Evolutionary conservation across 306 rosid genomes (phyloP), one percentile per base, ranked within the genome.

Genomic region (Aeschynomene evenia): DNA sequence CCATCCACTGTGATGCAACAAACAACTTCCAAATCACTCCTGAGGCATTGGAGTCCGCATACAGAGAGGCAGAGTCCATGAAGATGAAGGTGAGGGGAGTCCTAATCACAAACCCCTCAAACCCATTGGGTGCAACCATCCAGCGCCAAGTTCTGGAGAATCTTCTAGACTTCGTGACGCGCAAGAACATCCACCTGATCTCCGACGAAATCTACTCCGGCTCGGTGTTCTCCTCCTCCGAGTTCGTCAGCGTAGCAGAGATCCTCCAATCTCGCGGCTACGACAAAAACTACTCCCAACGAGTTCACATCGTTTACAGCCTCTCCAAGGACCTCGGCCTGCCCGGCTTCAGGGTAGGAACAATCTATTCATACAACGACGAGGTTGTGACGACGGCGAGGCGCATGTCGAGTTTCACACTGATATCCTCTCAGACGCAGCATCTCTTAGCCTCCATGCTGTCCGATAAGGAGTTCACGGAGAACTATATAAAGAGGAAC

Each of bases 151-250:
- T 84, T 20, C 84, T 93, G 1, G 89, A 88, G 37, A 52, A 85
- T 0, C 69, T 90, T 74, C 82, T 93, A 0, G 94, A 88, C 48
- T 93, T 90, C 29, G 96, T 74, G 3, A 76, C 68, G 6, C 31
- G 50, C 36, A 90, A 90, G 45, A 93, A 90, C 84, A 90, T 93
- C 75, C 97, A 93, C 43, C 92, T 93, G 6, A 83, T 93, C 46
- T 93, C 98, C 0, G 98, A 93, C 15, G 97, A 93, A 75, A 93
- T 93, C 85, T 93, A 93, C 79, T 93, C 98, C 0, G 98, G 98
- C 1, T 88, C 98, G 0, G 85, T 86, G 1, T 93, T 93, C 70
- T 75, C 94, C 23, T 66, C 90, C 2, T 52, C 86, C 0, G 96
- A 88, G 48, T 93, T 93, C 34, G 46, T 88, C n/a, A 90, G 98